Conservation (phyloP, 495 filamentous ascomycete genomes). For the Aspergillus sparsus region DNA sequence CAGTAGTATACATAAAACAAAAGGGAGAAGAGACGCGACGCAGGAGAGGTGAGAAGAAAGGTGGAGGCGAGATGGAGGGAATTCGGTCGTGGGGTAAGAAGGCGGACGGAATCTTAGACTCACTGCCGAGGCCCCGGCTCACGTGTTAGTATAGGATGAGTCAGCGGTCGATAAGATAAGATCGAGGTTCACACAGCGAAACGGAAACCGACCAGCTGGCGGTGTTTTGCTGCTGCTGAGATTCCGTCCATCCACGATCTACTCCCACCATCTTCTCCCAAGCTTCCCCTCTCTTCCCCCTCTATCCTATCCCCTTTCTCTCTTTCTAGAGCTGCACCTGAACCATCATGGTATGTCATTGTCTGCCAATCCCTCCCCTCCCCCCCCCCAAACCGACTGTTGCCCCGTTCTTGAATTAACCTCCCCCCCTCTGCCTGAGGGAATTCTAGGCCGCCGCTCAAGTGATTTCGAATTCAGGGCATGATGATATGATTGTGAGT, state of each 20-base stretch:
- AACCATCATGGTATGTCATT: slow-evolving; percentile 18
- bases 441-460: slow-evolving; percentile 62
- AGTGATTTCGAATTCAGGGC: slow-evolving; percentile 85
- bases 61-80: slow-evolving; percentile 1
- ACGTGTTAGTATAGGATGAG: slow-evolving; percentile 23
- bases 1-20: slow-evolving; percentile 10
- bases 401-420: slow-evolving; percentile 20
- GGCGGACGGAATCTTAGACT: slow-evolving; percentile 3
- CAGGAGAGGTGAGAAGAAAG: not conserved
- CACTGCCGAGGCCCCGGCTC: slow-evolving; percentile 35
- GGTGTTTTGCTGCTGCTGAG: slow-evolving; percentile 26
- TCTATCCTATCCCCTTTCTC: not conserved
- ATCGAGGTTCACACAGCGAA: slow-evolving; percentile 30
- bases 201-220: slow-evolving; percentile 33
- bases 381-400: not conserved
- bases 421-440: slow-evolving; percentile 6
- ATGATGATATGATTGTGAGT: slow-evolving; percentile 99
- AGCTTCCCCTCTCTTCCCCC: not conserved
- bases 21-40: not conserved
- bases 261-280: slow-evolving; percentile 8
- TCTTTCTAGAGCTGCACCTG: slow-evolving; percentile 12
- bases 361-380: slow-evolving; percentile 2
- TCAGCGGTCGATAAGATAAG: slow-evolving; percentile 41
- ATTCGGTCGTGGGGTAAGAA: slow-evolving; percentile 22
- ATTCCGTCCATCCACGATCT: slow-evolving; percentile 14